These are phyloP conservation scores for Phytophthora capsici DNA, from an alignment of 352 stramenopile genomes.

Conservation along the genomic window DNA sequence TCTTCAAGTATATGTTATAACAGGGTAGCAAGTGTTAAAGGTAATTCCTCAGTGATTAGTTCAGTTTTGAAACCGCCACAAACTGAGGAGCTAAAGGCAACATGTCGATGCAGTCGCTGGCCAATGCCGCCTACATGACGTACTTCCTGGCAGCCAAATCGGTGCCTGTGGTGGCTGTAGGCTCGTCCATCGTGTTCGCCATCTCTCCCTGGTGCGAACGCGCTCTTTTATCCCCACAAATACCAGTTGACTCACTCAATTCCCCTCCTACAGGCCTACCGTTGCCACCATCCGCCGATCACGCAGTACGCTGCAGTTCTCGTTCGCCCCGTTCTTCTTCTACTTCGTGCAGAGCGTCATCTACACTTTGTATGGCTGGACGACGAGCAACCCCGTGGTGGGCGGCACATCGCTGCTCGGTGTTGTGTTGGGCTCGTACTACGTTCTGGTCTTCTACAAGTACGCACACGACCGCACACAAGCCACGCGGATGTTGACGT, in stretches of 20 bases:
- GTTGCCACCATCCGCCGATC: slow-evolving; percentile 65
- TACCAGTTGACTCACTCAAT: slow-evolving; percentile 1
- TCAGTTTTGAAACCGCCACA: slow-evolving; percentile 9
- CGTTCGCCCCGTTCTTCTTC: slow-evolving; percentile 86
- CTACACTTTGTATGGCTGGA: slow-evolving; percentile 78
- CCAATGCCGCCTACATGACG: slow-evolving; percentile 74
- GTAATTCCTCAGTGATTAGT: neutral
- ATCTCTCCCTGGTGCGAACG: slow-evolving; percentile 62
- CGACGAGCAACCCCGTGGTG: slow-evolving; percentile 68
- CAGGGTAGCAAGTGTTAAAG: neutral
- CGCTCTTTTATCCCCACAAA: neutral
- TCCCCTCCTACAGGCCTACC: slow-evolving; percentile 49
- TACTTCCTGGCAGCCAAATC: slow-evolving; percentile 70
- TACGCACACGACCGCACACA: slow-evolving; percentile 54
- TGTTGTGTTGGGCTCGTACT: slow-evolving; percentile 63
- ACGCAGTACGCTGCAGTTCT: slow-evolving; percentile 77
- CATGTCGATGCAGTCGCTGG: slow-evolving; percentile 69
- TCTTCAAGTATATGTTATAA: slow-evolving; percentile 10
- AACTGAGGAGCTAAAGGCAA: slow-evolving; percentile 21
- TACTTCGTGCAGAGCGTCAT: slow-evolving; percentile 87
- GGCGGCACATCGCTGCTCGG: slow-evolving; percentile 63
- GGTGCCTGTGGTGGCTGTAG: slow-evolving; percentile 64
- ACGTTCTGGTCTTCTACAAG: slow-evolving; percentile 76
- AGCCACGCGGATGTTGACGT: slow-evolving; percentile 48
- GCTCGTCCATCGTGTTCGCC: slow-evolving; percentile 71